phyloP scores from a whole-genome alignment of 345 rosid genomes.

The Moricandia arvensis region DNA sequence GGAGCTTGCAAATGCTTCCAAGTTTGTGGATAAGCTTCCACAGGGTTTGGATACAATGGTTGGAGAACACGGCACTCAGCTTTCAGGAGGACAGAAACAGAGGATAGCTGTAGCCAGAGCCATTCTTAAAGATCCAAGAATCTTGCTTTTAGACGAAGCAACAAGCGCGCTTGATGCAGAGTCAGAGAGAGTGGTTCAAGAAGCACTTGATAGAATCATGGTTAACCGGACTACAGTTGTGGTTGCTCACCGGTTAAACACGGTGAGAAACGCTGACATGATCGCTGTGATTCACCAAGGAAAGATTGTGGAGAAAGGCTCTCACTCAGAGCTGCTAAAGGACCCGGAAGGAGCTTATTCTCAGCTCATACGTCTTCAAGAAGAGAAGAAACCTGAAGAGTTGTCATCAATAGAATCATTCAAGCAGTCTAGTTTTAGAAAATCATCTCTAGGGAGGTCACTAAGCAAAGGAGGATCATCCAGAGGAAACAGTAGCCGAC shows the following conservation, averaged over 20 bases:
- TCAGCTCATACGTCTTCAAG: slow-evolving; percentile 76
- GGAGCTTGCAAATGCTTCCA: slow-evolving; percentile 62
- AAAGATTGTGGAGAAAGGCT: slow-evolving; percentile 46
- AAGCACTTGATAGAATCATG: slow-evolving; percentile 62
- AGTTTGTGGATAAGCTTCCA: slow-evolving; percentile 60
- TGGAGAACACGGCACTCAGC: slow-evolving; percentile 80
- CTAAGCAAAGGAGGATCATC: slow-evolving; percentile 54
- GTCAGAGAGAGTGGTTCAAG: slow-evolving; percentile 63
- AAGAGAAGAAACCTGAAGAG: slow-evolving; percentile 46
- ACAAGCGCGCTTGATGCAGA: slow-evolving; percentile 77
- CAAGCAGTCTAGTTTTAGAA: slow-evolving; percentile 48
- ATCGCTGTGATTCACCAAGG: slow-evolving; percentile 57
- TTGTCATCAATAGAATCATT: slow-evolving; percentile 32
- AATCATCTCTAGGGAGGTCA: slow-evolving; percentile 38
- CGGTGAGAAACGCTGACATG: slow-evolving; percentile 50
- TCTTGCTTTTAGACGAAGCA: slow-evolving; percentile 71
- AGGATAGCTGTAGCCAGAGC: slow-evolving; percentile 76
- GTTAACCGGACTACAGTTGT: slow-evolving; percentile 55
- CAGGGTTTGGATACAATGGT: slow-evolving; percentile 72
- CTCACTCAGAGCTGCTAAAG: slow-evolving; percentile 60
- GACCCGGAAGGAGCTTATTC: slow-evolving; percentile 88
- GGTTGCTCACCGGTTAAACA: slow-evolving; percentile 65
- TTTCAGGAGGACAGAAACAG: slow-evolving; percentile 85
- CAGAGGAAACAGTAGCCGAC: slow-evolving; percentile 55
- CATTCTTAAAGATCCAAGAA: slow-evolving; percentile 61